Conservation (phyloP, 2,329 filamentous ascomycete genomes). For the Byssothecium circinans region DNA sequence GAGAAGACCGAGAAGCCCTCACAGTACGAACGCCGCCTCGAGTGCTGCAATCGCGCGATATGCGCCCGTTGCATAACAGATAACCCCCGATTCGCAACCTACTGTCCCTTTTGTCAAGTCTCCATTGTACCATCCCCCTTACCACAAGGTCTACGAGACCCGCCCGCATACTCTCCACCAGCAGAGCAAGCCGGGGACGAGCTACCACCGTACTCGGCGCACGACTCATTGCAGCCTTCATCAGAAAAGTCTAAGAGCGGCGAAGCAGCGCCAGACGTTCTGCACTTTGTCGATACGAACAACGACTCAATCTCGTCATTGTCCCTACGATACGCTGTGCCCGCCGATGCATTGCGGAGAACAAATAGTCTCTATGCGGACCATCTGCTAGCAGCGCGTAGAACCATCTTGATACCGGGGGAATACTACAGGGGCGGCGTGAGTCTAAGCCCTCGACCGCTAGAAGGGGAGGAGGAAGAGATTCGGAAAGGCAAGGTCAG, state of each 20-base stretch:
- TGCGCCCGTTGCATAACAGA: slow-evolving; percentile 71
- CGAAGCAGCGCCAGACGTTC: slow-evolving; percentile 59
- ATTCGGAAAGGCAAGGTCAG: slow-evolving; percentile 69
- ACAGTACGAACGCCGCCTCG: slow-evolving; percentile 61
- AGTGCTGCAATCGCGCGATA: slow-evolving; percentile 71
- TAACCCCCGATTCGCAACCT: slow-evolving; percentile 67
- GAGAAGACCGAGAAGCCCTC: slow-evolving; percentile 63
- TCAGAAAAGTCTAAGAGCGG: slow-evolving; percentile 35
- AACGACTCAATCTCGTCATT: slow-evolving; percentile 69
- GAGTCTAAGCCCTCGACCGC: slow-evolving; percentile 68
- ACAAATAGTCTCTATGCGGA: slow-evolving; percentile 73
- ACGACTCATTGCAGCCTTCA: slow-evolving; percentile 26
- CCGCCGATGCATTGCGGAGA: slow-evolving; percentile 62
- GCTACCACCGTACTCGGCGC: slow-evolving; percentile 49
- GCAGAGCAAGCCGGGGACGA: slow-evolving; percentile 38
- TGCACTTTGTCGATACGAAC: slow-evolving; percentile 74
- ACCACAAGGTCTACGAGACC: slow-evolving; percentile 66
- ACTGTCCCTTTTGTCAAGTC: slow-evolving; percentile 77
- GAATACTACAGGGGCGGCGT: slow-evolving; percentile 68
- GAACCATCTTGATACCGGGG: slow-evolving; percentile 71
- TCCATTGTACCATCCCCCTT: slow-evolving; percentile 62
- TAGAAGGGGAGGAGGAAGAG: slow-evolving; percentile 76
- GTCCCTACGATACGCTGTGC: slow-evolving; percentile 71
- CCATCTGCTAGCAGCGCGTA: slow-evolving; percentile 68
- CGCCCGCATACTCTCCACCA: slow-evolving; percentile 64